Evolutionary conservation across 306 rosid species (phyloP), one percentile per base, ranked within the genome.

Genomic region (Elaeagnus macrophylla): DNA sequence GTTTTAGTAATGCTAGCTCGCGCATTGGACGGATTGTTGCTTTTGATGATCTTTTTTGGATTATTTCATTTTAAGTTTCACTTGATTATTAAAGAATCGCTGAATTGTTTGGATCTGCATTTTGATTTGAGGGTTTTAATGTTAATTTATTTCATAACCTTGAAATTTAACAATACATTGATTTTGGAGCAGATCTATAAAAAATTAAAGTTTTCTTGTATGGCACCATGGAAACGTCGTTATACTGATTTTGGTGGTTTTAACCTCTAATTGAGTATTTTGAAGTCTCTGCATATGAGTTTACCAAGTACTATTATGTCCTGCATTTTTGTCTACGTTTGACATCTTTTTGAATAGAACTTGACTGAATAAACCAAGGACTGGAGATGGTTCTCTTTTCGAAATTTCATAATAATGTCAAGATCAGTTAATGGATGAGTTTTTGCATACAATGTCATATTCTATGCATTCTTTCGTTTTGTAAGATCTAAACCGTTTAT

Each of bases 141-240:
- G 46, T 39, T 20, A 12, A 60, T 20, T 0, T 60, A 16, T 2
- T 25, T 38, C n/a, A 57, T 1, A 11, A 12, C 10, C 25, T 1
- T 62, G 19, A 16, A 39, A 49, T 67, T 69, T 69, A 66, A 14
- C 47, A 11, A 18, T 36, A 53, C 54, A 40, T 51, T 47, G 52
- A 53, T 70, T 64, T 17, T 54, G 16, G 41, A 52, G 20, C 75
- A 69, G 95, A 86, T 86, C 88, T 80, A 68, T 10, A 37, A 14
- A 49, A 10, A 16, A 9, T 35, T 48, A 5, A 42, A 10, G 0
- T 3, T 9, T 37, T 57, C 45, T 37, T 20, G 19, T 25, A 25
- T 25, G 32, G 5, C 43, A 35, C 35, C 59, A 5, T 39, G 42
- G 47, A 64, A 62, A 40, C 18, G 47, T 7, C 39, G 18, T 19